phyloP scores from a whole-genome alignment of 371 early-diverging fungal species.

The Mortierella sp. region DNA sequence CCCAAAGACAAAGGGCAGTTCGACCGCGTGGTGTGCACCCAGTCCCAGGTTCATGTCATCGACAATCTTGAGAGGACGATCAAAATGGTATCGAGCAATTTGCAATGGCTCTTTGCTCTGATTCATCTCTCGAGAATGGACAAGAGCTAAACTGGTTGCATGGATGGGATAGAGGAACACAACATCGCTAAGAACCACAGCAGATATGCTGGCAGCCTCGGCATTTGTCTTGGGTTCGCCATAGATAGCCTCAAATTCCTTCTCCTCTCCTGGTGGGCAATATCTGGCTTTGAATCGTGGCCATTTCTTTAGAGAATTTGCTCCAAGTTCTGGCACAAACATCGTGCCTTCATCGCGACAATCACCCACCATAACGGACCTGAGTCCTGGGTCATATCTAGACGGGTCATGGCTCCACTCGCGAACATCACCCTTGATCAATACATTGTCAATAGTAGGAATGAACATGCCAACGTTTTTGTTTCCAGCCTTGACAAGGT shows the following conservation, averaged over 20 bases:
- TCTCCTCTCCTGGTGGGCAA: conserved; percentile 47
- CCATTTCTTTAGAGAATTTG: conserved; percentile 44
- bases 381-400: conserved; percentile 37
- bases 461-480: conserved; percentile 39
- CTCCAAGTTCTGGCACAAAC: conserved; percentile 43
- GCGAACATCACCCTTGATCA: conserved; percentile 36
- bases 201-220: conserved; percentile 41
- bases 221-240: conserved; percentile 43
- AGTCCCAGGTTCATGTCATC: conserved; percentile 40
- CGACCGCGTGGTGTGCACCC: conserved; percentile 52
- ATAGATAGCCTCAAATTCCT: conserved; percentile 48
- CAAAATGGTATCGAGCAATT: conserved; percentile 50
- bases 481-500: conserved; percentile 40
- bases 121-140: background rate
- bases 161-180: conserved; percentile 52
- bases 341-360: conserved; percentile 50
- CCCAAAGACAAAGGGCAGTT: conserved; percentile 50
- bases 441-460: conserved; percentile 39
- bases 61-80: conserved; percentile 39
- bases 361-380: conserved; percentile 51
- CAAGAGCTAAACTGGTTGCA: conserved; percentile 29
- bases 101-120: conserved; percentile 10
- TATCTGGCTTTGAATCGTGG: conserved; percentile 39
- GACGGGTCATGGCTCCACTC: conserved; percentile 38
- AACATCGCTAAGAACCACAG: conserved; percentile 40